These are phyloP conservation scores for Platanus orientalis DNA, from an alignment of 164 flowering plant genomes.

Conservation along the genomic window DNA sequence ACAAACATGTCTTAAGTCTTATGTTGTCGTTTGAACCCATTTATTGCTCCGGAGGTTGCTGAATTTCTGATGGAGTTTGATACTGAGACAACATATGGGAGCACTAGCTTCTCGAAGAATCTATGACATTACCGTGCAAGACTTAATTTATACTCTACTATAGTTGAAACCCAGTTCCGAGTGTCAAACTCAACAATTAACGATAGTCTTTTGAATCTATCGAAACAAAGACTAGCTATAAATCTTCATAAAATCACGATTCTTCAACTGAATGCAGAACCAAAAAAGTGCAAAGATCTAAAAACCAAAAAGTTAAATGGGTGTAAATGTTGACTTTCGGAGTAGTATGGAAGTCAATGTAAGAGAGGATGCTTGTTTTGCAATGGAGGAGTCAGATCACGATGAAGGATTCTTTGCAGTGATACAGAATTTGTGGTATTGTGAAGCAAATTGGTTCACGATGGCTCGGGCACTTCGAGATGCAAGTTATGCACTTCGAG, in stretches of 20 bases:
- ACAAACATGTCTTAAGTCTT: no score
- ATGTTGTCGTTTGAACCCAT: slow-evolving; percentile 8
- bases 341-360: no score
- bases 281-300: not conserved
- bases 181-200: slow-evolving; percentile 6
- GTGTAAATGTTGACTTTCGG: no score
- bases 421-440: no score
- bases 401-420: no score
- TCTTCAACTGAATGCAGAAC: not conserved
- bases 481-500: no score
- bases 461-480: no score
- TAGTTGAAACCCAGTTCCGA: not conserved
- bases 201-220: not conserved
- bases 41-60: slow-evolving; percentile 9
- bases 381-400: no score
- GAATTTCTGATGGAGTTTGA: slow-evolving; percentile 1
- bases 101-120: no score
- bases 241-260: slow-evolving; percentile 17
- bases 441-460: no score
- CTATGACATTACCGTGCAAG: no score
- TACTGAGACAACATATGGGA: slow-evolving; percentile 4
- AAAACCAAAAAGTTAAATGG: not conserved
- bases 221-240: not conserved
- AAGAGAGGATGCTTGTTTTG: no score
- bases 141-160: not conserved